Percentiles rank a stretch among this genome's conserved stretches.
These are phyloP conservation scores for Gracilaria caudata DNA, from an alignment of 23 red algal genomes.

Conservation along the genomic window DNA sequence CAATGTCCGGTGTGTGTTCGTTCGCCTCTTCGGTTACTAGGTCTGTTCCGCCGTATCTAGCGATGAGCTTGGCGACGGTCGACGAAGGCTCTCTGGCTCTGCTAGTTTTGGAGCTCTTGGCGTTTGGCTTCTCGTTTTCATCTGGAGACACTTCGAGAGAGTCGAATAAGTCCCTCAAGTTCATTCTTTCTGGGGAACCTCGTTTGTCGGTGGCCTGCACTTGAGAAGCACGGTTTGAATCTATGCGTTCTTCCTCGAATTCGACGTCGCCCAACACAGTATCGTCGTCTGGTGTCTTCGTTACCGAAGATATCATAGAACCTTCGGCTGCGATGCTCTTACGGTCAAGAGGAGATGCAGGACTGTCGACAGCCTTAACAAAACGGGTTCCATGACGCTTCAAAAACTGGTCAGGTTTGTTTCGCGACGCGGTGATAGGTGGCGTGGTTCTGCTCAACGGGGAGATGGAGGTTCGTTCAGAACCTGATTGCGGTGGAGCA, in stretches of 20 bases:
- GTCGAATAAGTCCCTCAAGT: conserved; percentile 50
- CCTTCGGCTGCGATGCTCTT: neutral
- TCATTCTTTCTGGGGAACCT: conserved; percentile 42
- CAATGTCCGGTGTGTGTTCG: neutral
- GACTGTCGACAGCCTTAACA: neutral
- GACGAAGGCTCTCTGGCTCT: neutral
- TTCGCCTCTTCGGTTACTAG: neutral
- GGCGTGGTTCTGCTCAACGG: neutral
- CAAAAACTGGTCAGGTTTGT: neutral
- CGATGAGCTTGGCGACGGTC: conserved; percentile 26
- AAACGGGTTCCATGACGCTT: conserved; percentile 20
- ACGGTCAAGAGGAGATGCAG: neutral
- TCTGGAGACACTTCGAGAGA: conserved; percentile 31
- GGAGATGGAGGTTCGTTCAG: neutral
- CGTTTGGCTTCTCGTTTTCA: neutral
- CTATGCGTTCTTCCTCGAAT: neutral
- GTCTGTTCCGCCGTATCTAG: neutral
- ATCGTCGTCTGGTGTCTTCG: conserved; percentile 5
- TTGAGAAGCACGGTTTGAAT: too few species aligned
- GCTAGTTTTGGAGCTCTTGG: neutral
- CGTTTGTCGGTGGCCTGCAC: neutral
- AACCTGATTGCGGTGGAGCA: neutral
- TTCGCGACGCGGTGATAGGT: neutral
- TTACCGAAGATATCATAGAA: conserved; percentile 7
- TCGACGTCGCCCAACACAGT: neutral